Conservation (phyloP, 192 early-diverging fungal genomes). For the Funneliformis geosporum region DNA sequence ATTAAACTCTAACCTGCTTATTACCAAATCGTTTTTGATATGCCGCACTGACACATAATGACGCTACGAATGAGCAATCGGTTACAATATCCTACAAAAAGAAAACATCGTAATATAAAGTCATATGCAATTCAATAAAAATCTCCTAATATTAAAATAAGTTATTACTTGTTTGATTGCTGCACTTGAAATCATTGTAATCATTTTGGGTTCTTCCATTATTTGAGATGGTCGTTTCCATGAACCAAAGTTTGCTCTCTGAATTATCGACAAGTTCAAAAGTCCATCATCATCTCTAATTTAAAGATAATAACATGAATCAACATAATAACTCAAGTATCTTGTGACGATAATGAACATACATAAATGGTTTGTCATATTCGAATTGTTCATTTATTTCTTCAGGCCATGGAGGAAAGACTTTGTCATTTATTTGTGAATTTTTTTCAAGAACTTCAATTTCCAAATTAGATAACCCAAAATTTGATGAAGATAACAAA, state of each 20-base stretch:
- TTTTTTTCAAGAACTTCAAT: slow-evolving; percentile 63
- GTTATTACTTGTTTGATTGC: slow-evolving; percentile 64
- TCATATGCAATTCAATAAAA: background rate
- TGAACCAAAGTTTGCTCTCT: slow-evolving; percentile 67
- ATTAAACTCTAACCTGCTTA: slow-evolving; percentile 55
- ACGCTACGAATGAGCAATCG: slow-evolving; percentile 95
- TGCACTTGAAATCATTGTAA: slow-evolving; percentile 64
- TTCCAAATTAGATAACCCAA: slow-evolving; percentile 50
- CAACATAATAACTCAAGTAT: slow-evolving; percentile 30
- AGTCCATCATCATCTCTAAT: slow-evolving; percentile 77
- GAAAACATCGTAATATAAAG: background rate
- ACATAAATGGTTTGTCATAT: slow-evolving; percentile 50
- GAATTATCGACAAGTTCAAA: slow-evolving; percentile 71
- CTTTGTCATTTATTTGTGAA: slow-evolving; percentile 70
- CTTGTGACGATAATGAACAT: slow-evolving; percentile 35
- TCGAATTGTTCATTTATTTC: slow-evolving; percentile 67
- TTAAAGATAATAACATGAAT: slow-evolving; percentile 35
- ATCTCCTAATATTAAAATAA: background rate
- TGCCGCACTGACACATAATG: slow-evolving; percentile 79
- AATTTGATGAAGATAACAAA: background rate
- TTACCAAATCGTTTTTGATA: slow-evolving; percentile 69
- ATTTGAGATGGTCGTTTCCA: slow-evolving; percentile 85
- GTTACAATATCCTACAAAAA: slow-evolving; percentile 73
- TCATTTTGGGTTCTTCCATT: slow-evolving; percentile 67
- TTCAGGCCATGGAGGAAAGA: slow-evolving; percentile 75